Evolutionary conservation across 2,329 filamentous ascomycete genomes (phyloP), one percentile per base, ranked within the genome.

Genomic region (Bipolaris gigantea): DNA sequence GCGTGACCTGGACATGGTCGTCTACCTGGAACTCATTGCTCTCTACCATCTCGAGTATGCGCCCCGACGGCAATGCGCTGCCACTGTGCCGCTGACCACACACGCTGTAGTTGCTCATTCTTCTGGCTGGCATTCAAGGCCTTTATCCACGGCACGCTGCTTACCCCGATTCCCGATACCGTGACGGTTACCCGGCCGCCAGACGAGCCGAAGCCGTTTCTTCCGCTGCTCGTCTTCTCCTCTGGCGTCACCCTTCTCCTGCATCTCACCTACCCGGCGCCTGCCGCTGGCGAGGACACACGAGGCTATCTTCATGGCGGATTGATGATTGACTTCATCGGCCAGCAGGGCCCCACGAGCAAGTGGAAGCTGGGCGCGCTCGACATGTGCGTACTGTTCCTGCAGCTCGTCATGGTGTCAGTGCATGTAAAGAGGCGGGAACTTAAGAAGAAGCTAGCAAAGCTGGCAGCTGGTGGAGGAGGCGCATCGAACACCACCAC

Each of bases 11-110:
- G 85, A 87, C 63, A 78, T 83, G 61, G 65, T 85, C 43, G 79
- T 85, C 51, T 87, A 85, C 73, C 81, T 84, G 68, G 77, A 87
- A 74, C 74, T 87, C 55, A 83, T 84, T 34, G 78, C 80, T 7
- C 71, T 86, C 54, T 87, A 87, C 71, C 84, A 87, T 69, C 79
- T 86, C 73, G 85, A 87, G 83, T 86, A 77, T 64, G 81, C 65
- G 33, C n/a, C 30, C 33, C 2, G 6, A 39, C 47, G 19, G 30
- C 32, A 52, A 35, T 38, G 32, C 23, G 19, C 23, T 48, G 15
- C 36, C 27, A 18, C 27, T n/a, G 21, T 30, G 49, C 48, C 38
- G 34, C 45, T 25, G 21, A 19, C 25, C 30, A 16, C 33, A 39
- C 15, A 36, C 21, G 7, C 21, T 43, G 33, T 57, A 84, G 83